Conservation (phyloP, 345 rosid species). For the Rhodamnia argentea region DNA sequence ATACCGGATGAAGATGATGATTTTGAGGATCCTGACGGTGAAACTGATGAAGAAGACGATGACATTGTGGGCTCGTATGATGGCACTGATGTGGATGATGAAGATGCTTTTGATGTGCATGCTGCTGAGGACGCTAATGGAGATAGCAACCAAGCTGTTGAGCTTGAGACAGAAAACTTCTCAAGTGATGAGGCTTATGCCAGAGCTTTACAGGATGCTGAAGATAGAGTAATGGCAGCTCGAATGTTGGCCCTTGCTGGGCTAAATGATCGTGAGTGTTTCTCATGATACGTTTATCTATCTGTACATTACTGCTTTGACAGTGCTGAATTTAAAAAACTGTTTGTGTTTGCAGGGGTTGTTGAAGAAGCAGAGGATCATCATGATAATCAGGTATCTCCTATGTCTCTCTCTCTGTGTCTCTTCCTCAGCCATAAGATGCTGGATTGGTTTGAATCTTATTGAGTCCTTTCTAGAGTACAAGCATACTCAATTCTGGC, state of each 20-base stretch:
- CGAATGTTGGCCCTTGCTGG: constrained; percentile 71
- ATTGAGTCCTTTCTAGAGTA: neutral
- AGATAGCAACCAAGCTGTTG: constrained; percentile 22
- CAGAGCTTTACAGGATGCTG: constrained; percentile 89
- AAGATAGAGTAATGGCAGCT: constrained; percentile 78
- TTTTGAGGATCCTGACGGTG: constrained; percentile 40
- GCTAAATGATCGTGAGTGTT: constrained; percentile 44
- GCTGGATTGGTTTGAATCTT: neutral
- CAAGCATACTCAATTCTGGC: neutral
- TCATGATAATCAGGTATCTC: constrained; percentile 51
- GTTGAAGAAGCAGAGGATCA: constrained; percentile 41
- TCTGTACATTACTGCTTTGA: neutral
- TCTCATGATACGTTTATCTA: neutral
- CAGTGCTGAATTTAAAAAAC: neutral
- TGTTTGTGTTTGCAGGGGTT: constrained; percentile 36
- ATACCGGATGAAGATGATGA: constrained; percentile 60
- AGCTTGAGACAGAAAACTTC: constrained; percentile 36
- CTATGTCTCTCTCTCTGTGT: neutral
- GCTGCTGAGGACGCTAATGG: constrained; percentile 31
- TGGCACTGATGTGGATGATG: constrained; percentile 33
- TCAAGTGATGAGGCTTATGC: constrained; percentile 88
- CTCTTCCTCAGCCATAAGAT: neutral
- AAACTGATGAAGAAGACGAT: constrained; percentile 12
- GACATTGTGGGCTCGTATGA: constrained; percentile 13
- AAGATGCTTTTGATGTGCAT: constrained; percentile 51